A percentile compares a stretch with the other conserved stretches of the same genome.
Conservation (phyloP, 108 stramenopile species). For the Nitzschia sp. region DNA sequence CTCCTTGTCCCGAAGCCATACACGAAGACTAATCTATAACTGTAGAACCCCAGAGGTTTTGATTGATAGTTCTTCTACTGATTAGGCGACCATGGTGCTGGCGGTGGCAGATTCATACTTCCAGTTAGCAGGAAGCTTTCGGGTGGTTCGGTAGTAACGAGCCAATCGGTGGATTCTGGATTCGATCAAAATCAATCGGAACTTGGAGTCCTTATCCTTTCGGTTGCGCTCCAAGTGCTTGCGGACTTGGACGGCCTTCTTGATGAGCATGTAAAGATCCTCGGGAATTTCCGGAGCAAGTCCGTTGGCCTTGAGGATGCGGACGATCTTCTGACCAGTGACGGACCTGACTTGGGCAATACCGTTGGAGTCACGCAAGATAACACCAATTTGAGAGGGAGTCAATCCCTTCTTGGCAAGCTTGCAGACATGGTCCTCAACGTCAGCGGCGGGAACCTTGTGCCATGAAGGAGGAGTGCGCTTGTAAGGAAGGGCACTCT, state of each 20-base stretch:
- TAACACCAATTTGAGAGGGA: constrained; percentile 99
- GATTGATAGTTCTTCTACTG: background rate
- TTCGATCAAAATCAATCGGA: constrained; percentile 99
- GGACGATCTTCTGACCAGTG: constrained; percentile 99
- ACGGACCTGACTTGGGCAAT: constrained; percentile 96
- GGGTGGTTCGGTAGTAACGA: constrained; percentile 99
- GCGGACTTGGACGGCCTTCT: constrained; percentile 99
- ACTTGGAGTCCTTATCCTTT: constrained; percentile 99
- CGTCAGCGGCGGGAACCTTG: constrained; percentile 91
- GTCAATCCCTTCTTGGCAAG: constrained; percentile 99
- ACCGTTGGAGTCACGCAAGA: constrained; percentile 97
- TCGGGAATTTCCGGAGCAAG: constrained; percentile 99
- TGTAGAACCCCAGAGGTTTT: background rate
- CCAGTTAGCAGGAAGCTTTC: constrained; percentile 99
- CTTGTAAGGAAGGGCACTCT: constrained; percentile 99
- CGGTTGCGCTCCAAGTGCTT: constrained; percentile 99
- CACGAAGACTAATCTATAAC: too few species aligned
- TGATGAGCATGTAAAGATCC: constrained; percentile 99
- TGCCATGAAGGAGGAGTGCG: constrained; percentile 98
- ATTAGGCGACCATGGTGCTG: constrained; percentile 98
- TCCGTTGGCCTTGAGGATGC: constrained; percentile 98
- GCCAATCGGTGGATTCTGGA: constrained; percentile 98
- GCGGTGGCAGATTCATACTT: constrained; percentile 99
- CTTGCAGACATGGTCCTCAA: constrained; percentile 98
- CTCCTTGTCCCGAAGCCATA: too few species aligned